These are phyloP conservation scores for Phytophthora pinifolia DNA, from an alignment of 352 stramenopile species.

Conservation along the genomic window DNA sequence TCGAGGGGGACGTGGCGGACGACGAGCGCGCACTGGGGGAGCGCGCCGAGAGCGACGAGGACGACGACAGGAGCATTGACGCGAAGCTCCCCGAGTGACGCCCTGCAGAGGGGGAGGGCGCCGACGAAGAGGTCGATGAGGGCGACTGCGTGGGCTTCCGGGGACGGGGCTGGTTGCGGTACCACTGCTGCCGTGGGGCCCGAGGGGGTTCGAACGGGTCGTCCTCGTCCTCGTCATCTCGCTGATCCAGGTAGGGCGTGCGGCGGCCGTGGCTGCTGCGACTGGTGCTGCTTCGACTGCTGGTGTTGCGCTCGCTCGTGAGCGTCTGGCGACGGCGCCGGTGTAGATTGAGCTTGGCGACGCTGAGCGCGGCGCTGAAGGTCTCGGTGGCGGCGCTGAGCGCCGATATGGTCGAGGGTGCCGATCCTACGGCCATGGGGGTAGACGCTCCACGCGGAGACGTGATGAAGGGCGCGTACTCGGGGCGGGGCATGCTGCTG, in stretches of 20 bases:
- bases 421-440: conserved; percentile 19
- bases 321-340: conserved; percentile 31
- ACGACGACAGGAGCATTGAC: conserved; percentile 9
- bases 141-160: conserved; percentile 18
- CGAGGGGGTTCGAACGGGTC: conserved; percentile 27
- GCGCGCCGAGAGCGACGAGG: conserved; percentile 11
- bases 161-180: conserved; percentile 7
- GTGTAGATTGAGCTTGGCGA: conserved; percentile 36
- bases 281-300: not conserved
- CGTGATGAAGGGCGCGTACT: conserved; percentile 44
- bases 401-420: conserved; percentile 32
- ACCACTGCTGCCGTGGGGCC: conserved; percentile 11
- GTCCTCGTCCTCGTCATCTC: conserved; percentile 29
- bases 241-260: conserved; percentile 24
- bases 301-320: conserved; percentile 13
- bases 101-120: conserved; percentile 10
- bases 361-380: conserved; percentile 30
- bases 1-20: conserved; percentile 33
- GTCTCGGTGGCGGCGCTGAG: conserved; percentile 32
- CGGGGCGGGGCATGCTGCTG: conserved; percentile 35
- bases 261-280: conserved; percentile 2
- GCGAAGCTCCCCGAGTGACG: conserved; percentile 13
- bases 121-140: conserved; percentile 15
- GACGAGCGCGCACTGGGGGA: conserved; percentile 24
- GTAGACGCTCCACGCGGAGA: conserved; percentile 28